Evolutionary conservation across 371 early-diverging fungal species (phyloP).

Genomic region (Syncephalis fuscata): DNA sequence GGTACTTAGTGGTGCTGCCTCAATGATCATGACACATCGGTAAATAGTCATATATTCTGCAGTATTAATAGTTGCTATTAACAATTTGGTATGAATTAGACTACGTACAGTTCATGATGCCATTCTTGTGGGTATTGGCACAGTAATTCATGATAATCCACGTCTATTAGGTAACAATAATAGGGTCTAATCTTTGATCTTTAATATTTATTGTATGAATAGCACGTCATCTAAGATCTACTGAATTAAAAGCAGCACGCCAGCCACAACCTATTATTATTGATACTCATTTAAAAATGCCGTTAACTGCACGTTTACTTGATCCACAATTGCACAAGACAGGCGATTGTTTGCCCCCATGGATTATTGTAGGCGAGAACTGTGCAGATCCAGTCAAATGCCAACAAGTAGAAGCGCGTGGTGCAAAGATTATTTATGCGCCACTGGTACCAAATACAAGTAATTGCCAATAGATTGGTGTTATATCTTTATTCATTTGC

Average conservation of each 20-base stretch:
- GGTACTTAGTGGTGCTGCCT: slow-evolving; percentile 51
- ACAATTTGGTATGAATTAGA: slow-evolving; percentile 12
- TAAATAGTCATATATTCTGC: slow-evolving; percentile 4
- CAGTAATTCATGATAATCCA: slow-evolving; percentile 73
- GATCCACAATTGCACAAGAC: no score
- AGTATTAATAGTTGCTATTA: neutral
- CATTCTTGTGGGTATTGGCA: slow-evolving; percentile 81
- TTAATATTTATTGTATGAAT: no score
- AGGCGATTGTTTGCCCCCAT: no score
- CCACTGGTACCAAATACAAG: no score
- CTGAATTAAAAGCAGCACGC: slow-evolving; percentile 2
- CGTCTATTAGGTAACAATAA: slow-evolving; percentile 33
- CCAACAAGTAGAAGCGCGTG: no score
- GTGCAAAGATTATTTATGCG: no score
- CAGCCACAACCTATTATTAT: slow-evolving; percentile 79
- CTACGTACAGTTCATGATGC: slow-evolving; percentile 61
- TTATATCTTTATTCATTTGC: no score
- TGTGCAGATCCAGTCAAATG: no score
- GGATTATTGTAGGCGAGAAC: no score
- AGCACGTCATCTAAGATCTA: slow-evolving; percentile 3
- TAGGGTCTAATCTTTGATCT: no score
- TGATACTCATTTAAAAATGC: slow-evolving; percentile 46
- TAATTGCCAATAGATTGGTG: no score
- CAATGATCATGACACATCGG: slow-evolving; percentile 63
- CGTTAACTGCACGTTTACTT: slow-evolving; percentile 15